A percentile compares a stretch with the other conserved stretches of the same genome.
Evolutionary conservation across 345 rosid species (phyloP).

Genomic region (Gossypium longicalyx): DNA sequence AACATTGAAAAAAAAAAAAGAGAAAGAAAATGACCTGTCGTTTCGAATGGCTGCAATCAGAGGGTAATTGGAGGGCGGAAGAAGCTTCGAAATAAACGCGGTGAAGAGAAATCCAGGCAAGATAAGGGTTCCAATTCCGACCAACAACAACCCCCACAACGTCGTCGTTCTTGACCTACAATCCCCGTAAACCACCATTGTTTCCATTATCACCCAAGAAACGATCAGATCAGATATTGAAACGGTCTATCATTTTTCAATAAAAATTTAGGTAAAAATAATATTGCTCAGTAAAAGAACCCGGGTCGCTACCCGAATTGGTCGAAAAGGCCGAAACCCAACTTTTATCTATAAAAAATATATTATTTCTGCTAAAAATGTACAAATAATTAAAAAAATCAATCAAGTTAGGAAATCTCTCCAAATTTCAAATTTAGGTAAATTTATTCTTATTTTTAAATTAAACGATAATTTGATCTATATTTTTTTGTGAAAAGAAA

Average conservation of each 20-base stretch:
- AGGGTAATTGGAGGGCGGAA: conserved; percentile 36
- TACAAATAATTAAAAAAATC: no score
- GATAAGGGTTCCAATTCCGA: conserved; percentile 29
- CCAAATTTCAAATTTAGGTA: no score
- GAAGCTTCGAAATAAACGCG: conserved; percentile 44
- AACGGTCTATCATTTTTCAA: neutral
- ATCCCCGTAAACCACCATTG: neutral
- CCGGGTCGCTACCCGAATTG: no score
- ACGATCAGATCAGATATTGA: neutral
- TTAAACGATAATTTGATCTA: no score
- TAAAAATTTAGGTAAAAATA: no score
- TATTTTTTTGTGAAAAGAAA: no score
- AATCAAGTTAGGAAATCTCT: no score
- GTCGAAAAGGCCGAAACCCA: no score
- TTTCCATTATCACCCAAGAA: neutral
- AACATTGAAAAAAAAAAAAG: neutral
- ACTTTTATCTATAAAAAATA: no score
- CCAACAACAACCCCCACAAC: conserved; percentile 29
- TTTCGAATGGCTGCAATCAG: conserved; percentile 44
- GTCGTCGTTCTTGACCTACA: neutral
- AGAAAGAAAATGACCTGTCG: conserved; percentile 36
- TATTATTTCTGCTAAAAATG: no score
- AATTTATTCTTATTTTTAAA: no score
- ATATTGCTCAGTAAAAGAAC: no score
- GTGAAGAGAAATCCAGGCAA: conserved; percentile 39